Percentiles rank a stretch among this genome's conserved stretches.
Evolutionary conservation across 2,329 filamentous ascomycete genomes (phyloP).

Genomic region (Sporothrix schenckii): DNA sequence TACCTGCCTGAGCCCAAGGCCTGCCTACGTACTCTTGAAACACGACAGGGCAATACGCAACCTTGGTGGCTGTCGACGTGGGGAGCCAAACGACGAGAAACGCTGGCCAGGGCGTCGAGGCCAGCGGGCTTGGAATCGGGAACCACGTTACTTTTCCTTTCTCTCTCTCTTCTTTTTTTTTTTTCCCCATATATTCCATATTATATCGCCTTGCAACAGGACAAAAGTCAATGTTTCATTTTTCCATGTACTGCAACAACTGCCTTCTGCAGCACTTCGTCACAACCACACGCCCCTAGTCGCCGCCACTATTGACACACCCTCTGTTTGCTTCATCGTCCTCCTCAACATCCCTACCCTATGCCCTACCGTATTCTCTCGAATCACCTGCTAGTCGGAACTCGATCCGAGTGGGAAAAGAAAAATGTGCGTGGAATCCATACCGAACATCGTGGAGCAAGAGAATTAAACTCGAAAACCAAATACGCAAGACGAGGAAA

Average conservation of each 20-base stretch:
- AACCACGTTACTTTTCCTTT: slow-evolving; percentile 3
- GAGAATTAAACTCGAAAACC: neutral
- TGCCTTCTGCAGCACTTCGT: slow-evolving; percentile 4
- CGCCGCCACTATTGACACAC: slow-evolving; percentile 2
- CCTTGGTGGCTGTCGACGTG: slow-evolving; percentile 21
- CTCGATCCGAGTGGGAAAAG: slow-evolving; percentile 26
- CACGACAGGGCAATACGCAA: slow-evolving; percentile 9
- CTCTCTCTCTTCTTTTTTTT: neutral
- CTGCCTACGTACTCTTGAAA: slow-evolving; percentile 9
- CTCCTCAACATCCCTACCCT: neutral
- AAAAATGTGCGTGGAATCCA: neutral
- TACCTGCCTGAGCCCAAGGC: too few species aligned
- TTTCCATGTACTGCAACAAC: neutral
- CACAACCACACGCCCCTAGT: neutral
- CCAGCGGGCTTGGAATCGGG: neutral
- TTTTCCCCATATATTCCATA: neutral
- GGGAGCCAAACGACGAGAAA: slow-evolving; percentile 16
- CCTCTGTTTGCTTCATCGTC: neutral
- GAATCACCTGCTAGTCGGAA: slow-evolving; percentile 26
- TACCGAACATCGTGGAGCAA: neutral
- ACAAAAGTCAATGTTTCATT: neutral
- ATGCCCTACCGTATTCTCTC: neutral
- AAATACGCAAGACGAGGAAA: neutral
- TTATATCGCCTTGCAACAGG: too few species aligned
- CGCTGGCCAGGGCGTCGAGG: slow-evolving; percentile 3